These are phyloP conservation scores for Marasmius sp. DNA, from an alignment of 1,284 basidiomycete species.

Conservation along the genomic window DNA sequence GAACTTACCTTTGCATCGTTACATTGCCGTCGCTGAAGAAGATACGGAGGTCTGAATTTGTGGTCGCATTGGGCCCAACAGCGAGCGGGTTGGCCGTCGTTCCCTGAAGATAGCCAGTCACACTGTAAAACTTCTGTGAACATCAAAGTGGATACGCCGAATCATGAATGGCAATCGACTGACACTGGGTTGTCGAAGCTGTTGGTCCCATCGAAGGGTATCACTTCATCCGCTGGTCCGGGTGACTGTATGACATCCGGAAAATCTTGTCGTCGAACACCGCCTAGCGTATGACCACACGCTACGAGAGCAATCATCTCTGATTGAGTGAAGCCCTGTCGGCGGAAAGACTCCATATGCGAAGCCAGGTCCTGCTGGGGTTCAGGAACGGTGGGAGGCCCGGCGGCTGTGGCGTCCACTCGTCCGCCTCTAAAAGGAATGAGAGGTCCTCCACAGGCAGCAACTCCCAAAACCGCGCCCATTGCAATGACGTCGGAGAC, in stretches of 20 bases:
- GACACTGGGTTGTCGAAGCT: constrained; percentile 25
- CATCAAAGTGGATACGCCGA: background rate
- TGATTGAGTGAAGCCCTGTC: constrained; percentile 25
- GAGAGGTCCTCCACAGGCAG: constrained; percentile 29
- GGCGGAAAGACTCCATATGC: constrained; percentile 23
- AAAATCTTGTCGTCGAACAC: constrained; percentile 31
- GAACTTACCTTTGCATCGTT: constrained; percentile 9
- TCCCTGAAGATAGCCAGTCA: constrained; percentile 9
- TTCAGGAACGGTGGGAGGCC: constrained; percentile 28
- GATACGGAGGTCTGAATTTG: constrained; percentile 7
- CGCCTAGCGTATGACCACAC: constrained; percentile 33
- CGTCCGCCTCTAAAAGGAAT: constrained; percentile 31
- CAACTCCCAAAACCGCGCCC: constrained; percentile 25
- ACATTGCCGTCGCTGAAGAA: constrained; percentile 13
- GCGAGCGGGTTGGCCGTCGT: constrained; percentile 9
- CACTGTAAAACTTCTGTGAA: background rate
- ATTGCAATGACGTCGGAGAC: constrained; percentile 30
- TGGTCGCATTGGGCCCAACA: constrained; percentile 6
- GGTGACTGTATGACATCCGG: constrained; percentile 21
- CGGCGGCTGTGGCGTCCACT: constrained; percentile 25
- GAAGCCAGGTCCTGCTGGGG: constrained; percentile 28
- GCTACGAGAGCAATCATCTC: constrained; percentile 34
- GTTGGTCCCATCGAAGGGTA: constrained; percentile 17
- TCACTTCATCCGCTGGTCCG: constrained; percentile 4
- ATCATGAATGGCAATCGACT: constrained; percentile 4